Evolutionary conservation across 345 rosid species (phyloP).

Genomic region (Melaleuca quinquenervia): DNA sequence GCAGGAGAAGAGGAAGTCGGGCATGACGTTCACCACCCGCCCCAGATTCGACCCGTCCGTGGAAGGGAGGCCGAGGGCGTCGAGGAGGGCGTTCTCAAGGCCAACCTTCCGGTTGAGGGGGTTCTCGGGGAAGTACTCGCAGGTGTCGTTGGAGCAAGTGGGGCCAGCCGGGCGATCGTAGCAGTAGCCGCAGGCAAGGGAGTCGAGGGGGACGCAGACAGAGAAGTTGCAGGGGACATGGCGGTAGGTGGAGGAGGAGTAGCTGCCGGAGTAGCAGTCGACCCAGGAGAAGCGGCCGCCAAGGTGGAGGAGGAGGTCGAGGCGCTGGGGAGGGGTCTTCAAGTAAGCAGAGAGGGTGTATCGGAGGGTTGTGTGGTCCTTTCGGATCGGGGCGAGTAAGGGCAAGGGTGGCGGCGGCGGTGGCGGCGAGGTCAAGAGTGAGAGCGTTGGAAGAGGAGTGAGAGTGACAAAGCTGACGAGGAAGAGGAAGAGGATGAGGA

Average conservation of each 20-base stretch:
- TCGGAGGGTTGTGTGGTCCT: slow-evolving; percentile 14
- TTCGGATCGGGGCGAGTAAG: slow-evolving; percentile 4
- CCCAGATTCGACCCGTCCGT: not conserved
- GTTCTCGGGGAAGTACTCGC: slow-evolving; percentile 9
- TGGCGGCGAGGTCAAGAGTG: not conserved
- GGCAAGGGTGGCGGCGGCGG: not conserved
- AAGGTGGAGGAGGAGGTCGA: slow-evolving; percentile 13
- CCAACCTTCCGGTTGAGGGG: slow-evolving; percentile 6
- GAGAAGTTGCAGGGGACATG: slow-evolving; percentile 5
- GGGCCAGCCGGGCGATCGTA: not conserved
- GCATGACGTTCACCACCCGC: not conserved
- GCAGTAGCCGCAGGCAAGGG: slow-evolving; percentile 6
- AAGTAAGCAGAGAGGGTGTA: slow-evolving; percentile 15
- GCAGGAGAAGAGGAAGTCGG: slow-evolving; percentile 6
- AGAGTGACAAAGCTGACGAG: not conserved
- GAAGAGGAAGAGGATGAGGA: not conserved
- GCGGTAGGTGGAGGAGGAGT: slow-evolving; percentile 8
- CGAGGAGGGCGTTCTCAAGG: slow-evolving; percentile 11
- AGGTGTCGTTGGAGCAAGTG: slow-evolving; percentile 8
- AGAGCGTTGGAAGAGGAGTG: not conserved
- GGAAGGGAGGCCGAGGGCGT: slow-evolving; percentile 16
- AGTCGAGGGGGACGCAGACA: slow-evolving; percentile 2
- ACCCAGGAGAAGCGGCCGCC: slow-evolving; percentile 14
- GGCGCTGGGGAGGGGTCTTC: slow-evolving; percentile 17
- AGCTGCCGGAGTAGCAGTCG: slow-evolving; percentile 3